A percentile compares a stretch with the other conserved stretches of the same genome.
phyloP scores from a whole-genome alignment of 768 basidiomycete genomes.

The Boletus pseudopeckii region DNA sequence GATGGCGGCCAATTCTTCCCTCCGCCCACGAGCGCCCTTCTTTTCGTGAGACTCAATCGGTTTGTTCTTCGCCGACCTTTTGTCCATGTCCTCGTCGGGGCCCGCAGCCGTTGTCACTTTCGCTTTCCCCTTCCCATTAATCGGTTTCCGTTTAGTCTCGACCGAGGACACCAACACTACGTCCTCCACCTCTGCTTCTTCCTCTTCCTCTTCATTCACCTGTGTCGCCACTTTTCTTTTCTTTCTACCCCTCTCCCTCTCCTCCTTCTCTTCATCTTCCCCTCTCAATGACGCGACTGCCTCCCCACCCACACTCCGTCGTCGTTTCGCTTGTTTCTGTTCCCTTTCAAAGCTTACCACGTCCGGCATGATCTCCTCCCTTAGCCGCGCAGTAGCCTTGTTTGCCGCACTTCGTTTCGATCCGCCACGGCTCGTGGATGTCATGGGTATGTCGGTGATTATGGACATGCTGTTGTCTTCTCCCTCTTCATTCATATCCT shows the following conservation, averaged over 20 bases:
- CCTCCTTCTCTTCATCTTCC: constrained; percentile 16
- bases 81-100: constrained; percentile 5
- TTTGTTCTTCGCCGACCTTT: constrained; percentile 5
- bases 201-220: constrained; percentile 20
- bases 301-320: constrained; percentile 34
- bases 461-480: constrained; percentile 7
- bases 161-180: constrained; percentile 11
- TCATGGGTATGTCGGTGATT: constrained; percentile 4
- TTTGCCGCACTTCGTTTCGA: constrained; percentile 51
- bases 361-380: constrained; percentile 71
- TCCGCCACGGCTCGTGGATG: constrained; percentile 18
- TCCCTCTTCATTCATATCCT: not conserved
- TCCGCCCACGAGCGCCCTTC: constrained; percentile 8
- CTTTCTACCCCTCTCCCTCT: constrained; percentile 12
- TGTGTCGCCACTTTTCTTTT: constrained; percentile 17
- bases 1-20: constrained; percentile 23
- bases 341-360: constrained; percentile 67
- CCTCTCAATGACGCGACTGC: constrained; percentile 3
- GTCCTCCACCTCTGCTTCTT: constrained; percentile 23
- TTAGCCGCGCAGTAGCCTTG: constrained; percentile 44
- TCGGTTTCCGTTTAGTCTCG: constrained; percentile 13
- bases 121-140: constrained; percentile 7
- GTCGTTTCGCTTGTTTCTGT: constrained; percentile 41
- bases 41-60: constrained; percentile 1
- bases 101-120: not conserved